A percentile compares a stretch with the other conserved stretches of the same genome.
Conservation (phyloP, 768 basidiomycete genomes). For the Kwoniella sp. region DNA sequence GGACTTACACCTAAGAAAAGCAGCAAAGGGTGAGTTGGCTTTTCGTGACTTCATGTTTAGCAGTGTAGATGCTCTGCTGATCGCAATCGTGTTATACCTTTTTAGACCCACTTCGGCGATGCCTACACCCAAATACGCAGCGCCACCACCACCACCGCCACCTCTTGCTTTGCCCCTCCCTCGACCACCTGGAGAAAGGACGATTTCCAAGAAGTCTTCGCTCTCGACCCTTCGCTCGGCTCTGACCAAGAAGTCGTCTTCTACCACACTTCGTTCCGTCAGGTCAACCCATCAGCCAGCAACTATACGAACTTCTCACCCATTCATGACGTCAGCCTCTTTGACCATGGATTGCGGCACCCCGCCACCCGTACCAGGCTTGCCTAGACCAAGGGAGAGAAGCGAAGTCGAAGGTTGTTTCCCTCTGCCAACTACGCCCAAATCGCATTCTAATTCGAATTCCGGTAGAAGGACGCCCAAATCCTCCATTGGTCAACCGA, state of each 20-base stretch:
- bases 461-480: conserved; percentile 26
- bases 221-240: conserved; percentile 39
- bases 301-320: background rate
- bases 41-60: no score
- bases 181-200: conserved; percentile 6
- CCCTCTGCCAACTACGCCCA: conserved; percentile 24
- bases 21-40: background rate
- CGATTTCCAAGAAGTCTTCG: conserved; percentile 34
- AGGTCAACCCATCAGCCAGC: conserved; percentile 8
- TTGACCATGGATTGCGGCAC: conserved; percentile 21
- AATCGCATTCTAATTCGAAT: background rate
- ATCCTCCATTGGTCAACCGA: conserved; percentile 41
- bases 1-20: conserved; percentile 46
- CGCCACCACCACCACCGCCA: conserved; percentile 10
- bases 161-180: conserved; percentile 14
- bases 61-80: no score
- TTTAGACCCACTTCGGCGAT: conserved; percentile 1
- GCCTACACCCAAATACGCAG: conserved; percentile 2
- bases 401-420: conserved; percentile 21
- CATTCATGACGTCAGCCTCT: conserved; percentile 12
- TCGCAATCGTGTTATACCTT: background rate
- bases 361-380: conserved; percentile 22
- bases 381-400: conserved; percentile 3
- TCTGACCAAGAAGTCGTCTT: conserved; percentile 37
- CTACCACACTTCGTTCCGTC: conserved; percentile 42